Evolutionary conservation across 129 eudicot genomes (phyloP).

Genomic region (Lactuca saligna): DNA sequence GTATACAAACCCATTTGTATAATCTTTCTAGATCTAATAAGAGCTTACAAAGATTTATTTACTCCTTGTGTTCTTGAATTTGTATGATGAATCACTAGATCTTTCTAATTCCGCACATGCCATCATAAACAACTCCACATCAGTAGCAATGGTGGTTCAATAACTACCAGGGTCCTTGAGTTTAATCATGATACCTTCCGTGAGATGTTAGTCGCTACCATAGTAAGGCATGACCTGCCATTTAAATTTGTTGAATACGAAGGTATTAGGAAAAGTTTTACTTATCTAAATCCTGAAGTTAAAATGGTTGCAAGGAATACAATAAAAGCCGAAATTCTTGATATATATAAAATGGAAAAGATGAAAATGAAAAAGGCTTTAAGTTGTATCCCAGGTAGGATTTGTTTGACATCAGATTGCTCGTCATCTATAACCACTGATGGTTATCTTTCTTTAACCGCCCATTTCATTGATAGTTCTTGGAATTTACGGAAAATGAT

Average conservation of each 20-base stretch:
- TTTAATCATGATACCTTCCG: neutral
- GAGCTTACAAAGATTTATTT: too few relatives aligned
- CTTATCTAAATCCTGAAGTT: neutral
- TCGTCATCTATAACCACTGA: neutral
- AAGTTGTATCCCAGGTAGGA: neutral
- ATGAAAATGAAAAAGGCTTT: neutral
- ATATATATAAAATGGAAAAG: neutral
- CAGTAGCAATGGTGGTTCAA: too few relatives aligned
- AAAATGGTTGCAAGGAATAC: neutral
- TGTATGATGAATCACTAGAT: too few relatives aligned
- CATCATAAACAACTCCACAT: too few relatives aligned
- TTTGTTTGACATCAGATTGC: neutral
- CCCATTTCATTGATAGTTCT: neutral
- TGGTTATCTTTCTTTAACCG: neutral
- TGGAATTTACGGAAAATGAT: too few relatives aligned
- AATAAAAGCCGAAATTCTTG: neutral
- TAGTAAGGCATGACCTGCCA: neutral
- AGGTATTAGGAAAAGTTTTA: neutral
- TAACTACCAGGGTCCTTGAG: neutral
- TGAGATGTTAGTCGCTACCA: neutral
- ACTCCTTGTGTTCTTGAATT: too few relatives aligned
- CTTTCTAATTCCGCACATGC: too few relatives aligned
- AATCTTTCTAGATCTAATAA: too few relatives aligned
- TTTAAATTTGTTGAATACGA: conserved; percentile 1
- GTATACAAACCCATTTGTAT: too few relatives aligned